Conservation (phyloP, 257 asterid genomes). For the Nicotiana knightiana region DNA sequence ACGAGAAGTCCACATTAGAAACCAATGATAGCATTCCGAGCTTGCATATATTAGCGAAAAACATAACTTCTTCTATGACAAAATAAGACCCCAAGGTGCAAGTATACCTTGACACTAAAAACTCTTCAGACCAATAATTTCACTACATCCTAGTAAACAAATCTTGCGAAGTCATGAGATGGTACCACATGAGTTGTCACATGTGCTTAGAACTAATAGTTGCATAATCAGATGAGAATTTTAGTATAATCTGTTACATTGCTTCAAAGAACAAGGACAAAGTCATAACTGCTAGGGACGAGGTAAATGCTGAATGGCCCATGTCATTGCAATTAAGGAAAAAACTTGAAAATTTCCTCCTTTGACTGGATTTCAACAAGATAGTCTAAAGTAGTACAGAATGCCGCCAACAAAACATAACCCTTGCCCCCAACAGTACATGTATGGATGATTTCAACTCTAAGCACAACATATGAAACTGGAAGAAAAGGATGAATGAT, state of each 20-base stretch:
- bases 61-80: not conserved
- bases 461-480: not conserved
- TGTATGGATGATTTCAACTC: not conserved
- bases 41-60: not conserved
- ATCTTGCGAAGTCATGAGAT: not conserved
- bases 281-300: not conserved
- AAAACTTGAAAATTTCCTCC: not conserved
- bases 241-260: not conserved
- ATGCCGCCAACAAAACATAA: not conserved
- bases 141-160: not conserved
- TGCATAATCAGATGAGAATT: not conserved
- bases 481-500: not conserved
- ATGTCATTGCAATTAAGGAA: not conserved
- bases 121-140: not conserved
- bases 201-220: not conserved
- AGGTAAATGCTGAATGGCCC: not conserved
- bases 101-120: not conserved
- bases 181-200: not conserved
- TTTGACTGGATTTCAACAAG: not conserved
- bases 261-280: constrained; percentile 1
- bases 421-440: not conserved
- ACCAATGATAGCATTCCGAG: not conserved
- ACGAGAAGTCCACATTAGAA: constrained; percentile 5
- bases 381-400: not conserved
- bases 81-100: not conserved